These are phyloP conservation scores for Aureobasidium melanogenum DNA, from an alignment of 2,329 filamentous ascomycete species.

Conservation along the genomic window DNA sequence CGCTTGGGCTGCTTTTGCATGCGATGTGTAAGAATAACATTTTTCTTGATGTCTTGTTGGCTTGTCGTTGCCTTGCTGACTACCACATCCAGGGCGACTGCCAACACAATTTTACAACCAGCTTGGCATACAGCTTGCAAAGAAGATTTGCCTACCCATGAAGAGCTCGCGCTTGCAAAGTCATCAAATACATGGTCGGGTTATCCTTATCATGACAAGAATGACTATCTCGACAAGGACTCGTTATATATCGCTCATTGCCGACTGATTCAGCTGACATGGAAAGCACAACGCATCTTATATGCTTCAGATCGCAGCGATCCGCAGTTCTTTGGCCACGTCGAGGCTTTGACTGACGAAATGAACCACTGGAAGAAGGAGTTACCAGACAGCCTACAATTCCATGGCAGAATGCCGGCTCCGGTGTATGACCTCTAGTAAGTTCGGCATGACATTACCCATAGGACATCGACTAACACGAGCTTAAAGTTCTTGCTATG, in stretches of 20 bases:
- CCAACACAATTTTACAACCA: not conserved
- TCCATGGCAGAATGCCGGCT: not conserved
- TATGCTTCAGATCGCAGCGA: constrained; percentile 3
- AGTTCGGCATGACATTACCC: not conserved
- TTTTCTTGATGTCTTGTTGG: not conserved
- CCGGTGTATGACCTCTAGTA: constrained; percentile 14
- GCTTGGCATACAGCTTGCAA: not conserved
- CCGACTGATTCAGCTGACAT: not conserved
- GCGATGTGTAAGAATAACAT: not conserved
- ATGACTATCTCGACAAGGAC: not conserved
- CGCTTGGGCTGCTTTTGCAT: constrained; percentile 10
- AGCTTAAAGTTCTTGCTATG: constrained; percentile 7
- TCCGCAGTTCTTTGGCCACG: not conserved
- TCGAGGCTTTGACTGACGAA: not conserved
- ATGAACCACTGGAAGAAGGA: constrained; percentile 1
- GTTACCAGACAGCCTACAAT: constrained; percentile 6
- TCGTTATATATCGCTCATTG: not conserved
- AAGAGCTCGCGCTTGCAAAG: not conserved
- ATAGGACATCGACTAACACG: not conserved
- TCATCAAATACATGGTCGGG: not conserved
- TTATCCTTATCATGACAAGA: not conserved
- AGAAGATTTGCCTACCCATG: not conserved
- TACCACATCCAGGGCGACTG: not conserved
- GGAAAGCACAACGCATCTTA: not conserved
- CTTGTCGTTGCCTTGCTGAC: not conserved